Conservation (phyloP, 768 basidiomycete species). For the Lactifluus rugatus region DNA sequence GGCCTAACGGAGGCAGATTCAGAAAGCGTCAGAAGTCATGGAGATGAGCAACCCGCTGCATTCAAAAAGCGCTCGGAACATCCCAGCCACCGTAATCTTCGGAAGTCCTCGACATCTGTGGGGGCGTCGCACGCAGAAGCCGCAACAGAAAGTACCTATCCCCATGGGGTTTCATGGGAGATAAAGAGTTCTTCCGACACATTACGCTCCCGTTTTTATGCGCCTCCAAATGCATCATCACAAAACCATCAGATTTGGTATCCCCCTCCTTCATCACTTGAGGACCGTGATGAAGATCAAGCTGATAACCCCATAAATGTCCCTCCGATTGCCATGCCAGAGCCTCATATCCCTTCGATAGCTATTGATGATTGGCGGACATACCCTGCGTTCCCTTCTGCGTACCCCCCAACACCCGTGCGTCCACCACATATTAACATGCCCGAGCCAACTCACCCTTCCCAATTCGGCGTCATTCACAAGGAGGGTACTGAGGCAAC, state of each 20-base stretch:
- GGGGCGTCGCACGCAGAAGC: neutral
- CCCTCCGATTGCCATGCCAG: slow-evolving; percentile 7
- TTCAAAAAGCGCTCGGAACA: neutral
- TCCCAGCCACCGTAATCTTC: neutral
- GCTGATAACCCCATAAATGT: slow-evolving; percentile 19
- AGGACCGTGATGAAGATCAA: slow-evolving; percentile 26
- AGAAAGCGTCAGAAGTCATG: slow-evolving; percentile 15
- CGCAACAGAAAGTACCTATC: neutral
- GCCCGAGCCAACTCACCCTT: slow-evolving; percentile 19
- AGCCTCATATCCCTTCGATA: slow-evolving; percentile 3
- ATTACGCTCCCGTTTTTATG: slow-evolving; percentile 3
- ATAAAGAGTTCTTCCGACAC: slow-evolving; percentile 5
- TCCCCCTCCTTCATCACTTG: slow-evolving; percentile 43
- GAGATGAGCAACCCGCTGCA: slow-evolving; percentile 9
- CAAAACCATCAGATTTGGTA: slow-evolving; percentile 47
- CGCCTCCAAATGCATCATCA: neutral
- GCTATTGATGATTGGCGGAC: slow-evolving; percentile 50
- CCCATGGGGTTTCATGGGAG: neutral
- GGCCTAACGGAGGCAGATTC: slow-evolving; percentile 18
- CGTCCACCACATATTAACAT: slow-evolving; percentile 24
- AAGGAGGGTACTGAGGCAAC: slow-evolving; percentile 11
- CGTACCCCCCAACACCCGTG: slow-evolving; percentile 66
- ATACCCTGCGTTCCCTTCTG: slow-evolving; percentile 68
- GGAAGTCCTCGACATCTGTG: neutral
- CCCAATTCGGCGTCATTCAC: slow-evolving; percentile 8